Evolutionary conservation across 1,284 basidiomycete species (phyloP).

Genomic region (Stereum hirsutum): DNA sequence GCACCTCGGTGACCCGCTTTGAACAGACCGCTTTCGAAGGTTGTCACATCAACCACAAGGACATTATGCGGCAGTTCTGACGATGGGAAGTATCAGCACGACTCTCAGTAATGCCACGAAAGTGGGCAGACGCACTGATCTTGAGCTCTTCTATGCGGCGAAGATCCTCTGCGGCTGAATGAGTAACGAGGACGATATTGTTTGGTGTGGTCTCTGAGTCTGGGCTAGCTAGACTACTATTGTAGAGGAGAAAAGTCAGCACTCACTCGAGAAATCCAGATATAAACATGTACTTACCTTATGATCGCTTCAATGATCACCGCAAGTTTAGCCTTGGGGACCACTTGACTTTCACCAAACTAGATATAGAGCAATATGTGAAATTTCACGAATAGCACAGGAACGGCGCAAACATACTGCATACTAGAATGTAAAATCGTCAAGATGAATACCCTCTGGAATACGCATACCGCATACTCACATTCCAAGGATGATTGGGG

Average conservation of each 20-base stretch:
- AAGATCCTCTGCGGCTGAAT: slow-evolving; percentile 49
- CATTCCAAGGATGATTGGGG: slow-evolving; percentile 64
- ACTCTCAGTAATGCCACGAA: slow-evolving; percentile 5
- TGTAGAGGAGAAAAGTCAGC: not conserved
- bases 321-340: slow-evolving; percentile 59
- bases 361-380: too few species aligned
- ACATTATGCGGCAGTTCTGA: slow-evolving; percentile 69
- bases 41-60: slow-evolving; percentile 58
- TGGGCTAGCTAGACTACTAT: slow-evolving; percentile 65
- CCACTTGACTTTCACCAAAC: slow-evolving; percentile 73
- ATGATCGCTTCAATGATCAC: slow-evolving; percentile 70
- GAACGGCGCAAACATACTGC: slow-evolving; percentile 38
- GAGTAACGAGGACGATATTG: slow-evolving; percentile 66
- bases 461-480: slow-evolving; percentile 27
- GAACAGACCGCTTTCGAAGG: slow-evolving; percentile 54
- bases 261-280: not conserved
- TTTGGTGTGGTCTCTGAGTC: slow-evolving; percentile 71
- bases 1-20: slow-evolving; percentile 40
- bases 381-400: slow-evolving; percentile 5
- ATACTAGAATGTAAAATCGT: slow-evolving; percentile 33
- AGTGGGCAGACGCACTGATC: slow-evolving; percentile 46
- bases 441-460: too few species aligned
- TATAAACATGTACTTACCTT: slow-evolving; percentile 33
- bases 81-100: not conserved
- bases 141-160: slow-evolving; percentile 63